phyloP scores from a whole-genome alignment of 1,284 basidiomycete species.

The Wallemia ichthyophaga region DNA sequence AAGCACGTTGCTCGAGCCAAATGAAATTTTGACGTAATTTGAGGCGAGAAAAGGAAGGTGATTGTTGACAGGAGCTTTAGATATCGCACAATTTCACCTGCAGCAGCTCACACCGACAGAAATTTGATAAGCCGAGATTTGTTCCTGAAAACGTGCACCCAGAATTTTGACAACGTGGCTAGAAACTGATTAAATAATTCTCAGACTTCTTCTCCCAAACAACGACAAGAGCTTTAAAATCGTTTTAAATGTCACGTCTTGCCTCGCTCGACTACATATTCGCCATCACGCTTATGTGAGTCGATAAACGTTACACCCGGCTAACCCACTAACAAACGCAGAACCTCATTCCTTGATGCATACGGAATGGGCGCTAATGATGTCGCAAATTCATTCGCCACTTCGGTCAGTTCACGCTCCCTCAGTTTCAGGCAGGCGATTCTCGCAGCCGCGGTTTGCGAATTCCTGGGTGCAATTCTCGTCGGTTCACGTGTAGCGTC shows the following conservation, averaged over 20 bases:
- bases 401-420: slow-evolving; percentile 19
- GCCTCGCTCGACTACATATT: neutral
- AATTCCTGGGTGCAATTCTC: slow-evolving; percentile 19
- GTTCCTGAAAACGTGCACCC: too few species aligned
- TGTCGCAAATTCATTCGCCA: slow-evolving; percentile 21
- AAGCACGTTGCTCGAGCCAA: too few species aligned
- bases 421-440: slow-evolving; percentile 19
- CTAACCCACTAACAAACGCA: neutral
- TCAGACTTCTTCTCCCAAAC: neutral
- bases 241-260: neutral
- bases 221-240: too few species aligned
- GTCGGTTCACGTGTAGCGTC: slow-evolving; percentile 19
- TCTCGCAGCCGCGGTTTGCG: slow-evolving; percentile 17
- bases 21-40: too few species aligned
- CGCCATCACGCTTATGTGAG: neutral
- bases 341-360: neutral
- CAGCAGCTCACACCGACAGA: too few species aligned
- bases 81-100: too few species aligned
- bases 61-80: too few species aligned
- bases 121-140: too few species aligned
- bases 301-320: neutral
- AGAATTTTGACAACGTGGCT: too few species aligned
- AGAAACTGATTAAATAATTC: too few species aligned
- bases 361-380: slow-evolving; percentile 5
- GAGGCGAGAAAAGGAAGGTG: too few species aligned